Conservation (phyloP, 2,329 filamentous ascomycete species). For the Chaetomium sp. region DNA sequence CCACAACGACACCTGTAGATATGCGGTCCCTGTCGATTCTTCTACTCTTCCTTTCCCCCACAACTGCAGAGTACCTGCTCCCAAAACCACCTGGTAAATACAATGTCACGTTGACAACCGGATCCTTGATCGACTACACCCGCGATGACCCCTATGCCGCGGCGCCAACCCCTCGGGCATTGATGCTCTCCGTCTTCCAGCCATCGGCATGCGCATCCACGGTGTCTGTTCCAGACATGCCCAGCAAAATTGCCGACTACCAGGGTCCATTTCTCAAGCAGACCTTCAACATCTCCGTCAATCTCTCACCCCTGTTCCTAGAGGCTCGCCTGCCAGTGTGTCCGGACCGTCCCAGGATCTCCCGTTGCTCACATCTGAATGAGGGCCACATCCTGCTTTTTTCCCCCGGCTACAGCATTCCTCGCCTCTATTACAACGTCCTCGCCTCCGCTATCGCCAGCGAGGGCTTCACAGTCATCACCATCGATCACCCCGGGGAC, state of each 20-base stretch:
- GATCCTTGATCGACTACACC: slow-evolving; percentile 16
- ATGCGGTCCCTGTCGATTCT: background rate
- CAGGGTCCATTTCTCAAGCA: slow-evolving; percentile 15
- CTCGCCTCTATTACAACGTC: slow-evolving; percentile 18
- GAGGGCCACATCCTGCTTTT: slow-evolving; percentile 17
- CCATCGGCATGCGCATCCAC: slow-evolving; percentile 17
- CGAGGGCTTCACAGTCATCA: slow-evolving; percentile 19
- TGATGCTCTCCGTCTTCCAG: slow-evolving; percentile 22
- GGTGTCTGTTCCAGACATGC: slow-evolving; percentile 13
- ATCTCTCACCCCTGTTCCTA: slow-evolving; percentile 17
- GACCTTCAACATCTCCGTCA: slow-evolving; percentile 19
- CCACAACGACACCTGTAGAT: background rate
- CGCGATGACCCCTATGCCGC: slow-evolving; percentile 18
- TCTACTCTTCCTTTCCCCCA: slow-evolving; percentile 1
- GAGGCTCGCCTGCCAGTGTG: slow-evolving; percentile 22
- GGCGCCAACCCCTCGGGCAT: slow-evolving; percentile 18
- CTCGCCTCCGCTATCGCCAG: slow-evolving; percentile 19
- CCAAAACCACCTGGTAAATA: slow-evolving; percentile 17
- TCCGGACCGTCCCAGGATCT: background rate
- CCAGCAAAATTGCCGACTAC: slow-evolving; percentile 16
- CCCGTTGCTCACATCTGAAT: background rate
- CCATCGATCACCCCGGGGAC: slow-evolving; percentile 20
- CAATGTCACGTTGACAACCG: slow-evolving; percentile 18
- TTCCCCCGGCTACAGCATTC: slow-evolving; percentile 18
- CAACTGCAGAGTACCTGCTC: slow-evolving; percentile 1